These are phyloP conservation scores for Emergomyces africanus DNA, from an alignment of 2,329 filamentous ascomycete genomes.

Conservation along the genomic window DNA sequence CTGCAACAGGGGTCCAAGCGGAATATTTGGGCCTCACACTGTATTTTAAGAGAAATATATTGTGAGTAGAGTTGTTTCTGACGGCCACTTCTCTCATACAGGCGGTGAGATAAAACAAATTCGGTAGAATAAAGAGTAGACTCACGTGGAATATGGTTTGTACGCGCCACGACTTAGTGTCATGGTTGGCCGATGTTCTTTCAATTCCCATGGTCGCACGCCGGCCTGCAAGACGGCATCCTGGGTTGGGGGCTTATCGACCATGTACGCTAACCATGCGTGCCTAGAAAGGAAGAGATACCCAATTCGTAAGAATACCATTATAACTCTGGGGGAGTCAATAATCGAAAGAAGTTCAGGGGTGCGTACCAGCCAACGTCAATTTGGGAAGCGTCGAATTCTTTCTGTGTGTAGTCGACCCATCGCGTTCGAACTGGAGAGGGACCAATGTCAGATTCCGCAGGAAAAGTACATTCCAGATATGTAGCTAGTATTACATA, in stretches of 20 bases:
- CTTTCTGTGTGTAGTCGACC: conserved; percentile 89
- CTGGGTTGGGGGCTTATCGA: conserved; percentile 70
- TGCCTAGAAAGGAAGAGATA: conserved; percentile 44
- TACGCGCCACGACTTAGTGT: conserved; percentile 69
- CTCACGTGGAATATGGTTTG: conserved; percentile 92
- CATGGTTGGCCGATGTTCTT: conserved; percentile 58
- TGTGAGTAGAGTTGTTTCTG: not conserved
- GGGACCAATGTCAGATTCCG: not conserved
- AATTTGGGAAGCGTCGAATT: conserved; percentile 53
- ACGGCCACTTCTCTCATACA: not conserved
- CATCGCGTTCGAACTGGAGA: conserved; percentile 76
- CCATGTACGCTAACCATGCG: conserved; percentile 89
- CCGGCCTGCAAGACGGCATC: conserved; percentile 59
- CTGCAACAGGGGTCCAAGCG: conserved; percentile 23
- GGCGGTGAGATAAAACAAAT: too few relatives aligned
- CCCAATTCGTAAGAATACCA: not conserved
- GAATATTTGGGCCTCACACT: conserved; percentile 24
- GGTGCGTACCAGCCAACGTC: conserved; percentile 67
- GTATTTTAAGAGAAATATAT: conserved; percentile 4
- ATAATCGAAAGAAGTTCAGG: not conserved
- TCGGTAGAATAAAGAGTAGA: conserved; percentile 16
- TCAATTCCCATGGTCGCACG: conserved; percentile 62
- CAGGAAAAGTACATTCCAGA: not conserved
- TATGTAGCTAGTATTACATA: conserved; percentile 28
- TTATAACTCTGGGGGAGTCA: not conserved